Conservation (phyloP, 257 asterid genomes). For the Nicotiana attenuata region DNA sequence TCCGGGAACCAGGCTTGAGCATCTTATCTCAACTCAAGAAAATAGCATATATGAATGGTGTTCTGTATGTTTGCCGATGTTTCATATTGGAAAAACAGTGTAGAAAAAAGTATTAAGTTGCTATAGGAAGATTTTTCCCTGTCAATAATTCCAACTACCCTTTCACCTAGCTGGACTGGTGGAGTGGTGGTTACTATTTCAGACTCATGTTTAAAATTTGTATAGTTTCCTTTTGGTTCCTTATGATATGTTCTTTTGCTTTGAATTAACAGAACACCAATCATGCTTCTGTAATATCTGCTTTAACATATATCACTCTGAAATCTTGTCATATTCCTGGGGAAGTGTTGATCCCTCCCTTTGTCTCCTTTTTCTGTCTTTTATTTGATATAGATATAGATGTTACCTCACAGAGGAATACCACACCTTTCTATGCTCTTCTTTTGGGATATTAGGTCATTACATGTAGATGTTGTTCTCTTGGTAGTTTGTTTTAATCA, state of each 20-base stretch:
- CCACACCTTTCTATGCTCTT: not conserved
- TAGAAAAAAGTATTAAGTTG: not conserved
- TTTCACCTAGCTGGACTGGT: not conserved
- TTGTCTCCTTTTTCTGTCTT: not conserved
- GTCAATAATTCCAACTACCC: not conserved
- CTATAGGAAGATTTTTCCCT: not conserved
- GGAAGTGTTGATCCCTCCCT: not conserved
- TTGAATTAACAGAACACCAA: not conserved
- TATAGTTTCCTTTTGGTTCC: not conserved
- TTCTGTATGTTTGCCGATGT: not conserved
- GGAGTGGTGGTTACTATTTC: not conserved
- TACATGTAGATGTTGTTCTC: not conserved
- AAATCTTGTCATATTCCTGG: not conserved
- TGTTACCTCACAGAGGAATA: not conserved
- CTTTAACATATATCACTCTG: not conserved
- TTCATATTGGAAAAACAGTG: not conserved
- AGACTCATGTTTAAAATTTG: not conserved
- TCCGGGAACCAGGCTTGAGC: not conserved
- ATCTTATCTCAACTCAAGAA: not conserved
- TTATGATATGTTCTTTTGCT: not conserved
- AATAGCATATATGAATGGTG: not conserved
- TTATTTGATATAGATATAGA: not conserved
- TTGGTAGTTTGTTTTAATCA: not conserved
- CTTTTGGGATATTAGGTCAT: not conserved
- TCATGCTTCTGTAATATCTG: not conserved